Evolutionary conservation across 1,284 basidiomycete species (phyloP).

Genomic region (Boletellus sp.): DNA sequence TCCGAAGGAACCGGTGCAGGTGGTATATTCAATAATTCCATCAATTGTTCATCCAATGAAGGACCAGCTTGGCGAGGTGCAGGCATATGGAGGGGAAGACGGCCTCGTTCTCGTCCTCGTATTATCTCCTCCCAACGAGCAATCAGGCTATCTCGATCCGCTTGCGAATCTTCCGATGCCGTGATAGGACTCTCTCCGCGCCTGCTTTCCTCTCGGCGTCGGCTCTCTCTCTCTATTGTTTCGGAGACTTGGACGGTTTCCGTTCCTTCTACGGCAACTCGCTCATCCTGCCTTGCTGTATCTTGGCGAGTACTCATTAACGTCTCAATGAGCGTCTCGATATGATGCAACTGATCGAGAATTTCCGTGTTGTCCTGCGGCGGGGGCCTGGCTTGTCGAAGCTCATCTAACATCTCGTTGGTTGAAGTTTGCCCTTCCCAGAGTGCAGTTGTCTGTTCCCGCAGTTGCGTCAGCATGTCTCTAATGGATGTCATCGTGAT

Average conservation of each 20-base stretch:
- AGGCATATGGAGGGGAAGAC: slow-evolving; percentile 39
- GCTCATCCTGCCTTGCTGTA: slow-evolving; percentile 4
- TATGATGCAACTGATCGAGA: slow-evolving; percentile 35
- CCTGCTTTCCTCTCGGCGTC: slow-evolving; percentile 8
- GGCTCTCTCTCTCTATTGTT: slow-evolving; percentile 2
- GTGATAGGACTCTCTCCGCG: slow-evolving; percentile 13
- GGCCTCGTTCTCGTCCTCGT: slow-evolving; percentile 19
- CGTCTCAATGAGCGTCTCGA: slow-evolving; percentile 44
- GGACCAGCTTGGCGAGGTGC: slow-evolving; percentile 41
- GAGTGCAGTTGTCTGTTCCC: slow-evolving; percentile 49
- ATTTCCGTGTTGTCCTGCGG: slow-evolving; percentile 36
- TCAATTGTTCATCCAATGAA: slow-evolving; percentile 55
- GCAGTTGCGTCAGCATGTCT: slow-evolving; percentile 46
- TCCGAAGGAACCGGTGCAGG: slow-evolving; percentile 37
- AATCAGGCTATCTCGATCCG: slow-evolving; percentile 28
- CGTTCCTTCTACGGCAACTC: slow-evolving; percentile 11
- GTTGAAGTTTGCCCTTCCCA: slow-evolving; percentile 57
- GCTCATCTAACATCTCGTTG: slow-evolving; percentile 47
- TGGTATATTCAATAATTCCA: slow-evolving; percentile 52
- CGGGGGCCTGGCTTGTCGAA: slow-evolving; percentile 29
- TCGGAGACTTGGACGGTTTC: slow-evolving; percentile 16
- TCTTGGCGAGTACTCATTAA: slow-evolving; percentile 11
- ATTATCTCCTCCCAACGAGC: slow-evolving; percentile 23
- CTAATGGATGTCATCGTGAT: slow-evolving; percentile 39
- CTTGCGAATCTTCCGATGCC: slow-evolving; percentile 25